Evolutionary conservation across 805 yeast genomes (phyloP).

Genomic region (Metschnikowia koreensis): DNA sequence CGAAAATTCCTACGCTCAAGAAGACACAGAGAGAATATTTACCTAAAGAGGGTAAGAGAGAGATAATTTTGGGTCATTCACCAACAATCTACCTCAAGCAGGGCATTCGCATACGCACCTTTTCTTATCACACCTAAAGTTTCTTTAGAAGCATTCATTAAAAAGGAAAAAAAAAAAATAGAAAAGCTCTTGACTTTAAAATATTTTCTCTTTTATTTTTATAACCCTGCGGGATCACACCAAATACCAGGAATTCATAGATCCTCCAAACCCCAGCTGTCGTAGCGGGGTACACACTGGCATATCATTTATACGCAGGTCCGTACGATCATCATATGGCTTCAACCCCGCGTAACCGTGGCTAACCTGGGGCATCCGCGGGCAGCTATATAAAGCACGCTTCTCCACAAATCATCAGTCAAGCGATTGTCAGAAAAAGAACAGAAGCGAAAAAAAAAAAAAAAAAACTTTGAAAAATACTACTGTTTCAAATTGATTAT

Average conservation of each 20-base stretch:
- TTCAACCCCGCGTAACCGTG: neutral
- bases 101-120: no score
- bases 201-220: no score
- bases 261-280: neutral
- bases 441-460: neutral
- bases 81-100: no score
- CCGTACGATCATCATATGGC: neutral
- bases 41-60: no score
- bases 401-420: constrained; percentile 3
- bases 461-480: neutral
- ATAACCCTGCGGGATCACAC: neutral
- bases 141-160: neutral
- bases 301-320: neutral
- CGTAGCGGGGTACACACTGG: neutral
- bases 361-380: neutral
- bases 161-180: no score
- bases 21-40: no score
- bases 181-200: neutral
- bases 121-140: no score
- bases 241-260: neutral
- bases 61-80: no score
- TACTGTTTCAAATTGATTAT: neutral
- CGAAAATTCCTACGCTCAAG: no score
- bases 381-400: neutral
- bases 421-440: neutral